These are phyloP conservation scores for Magnaporthales sp. DNA, from an alignment of 2,329 filamentous ascomycete species.

Conservation along the genomic window DNA sequence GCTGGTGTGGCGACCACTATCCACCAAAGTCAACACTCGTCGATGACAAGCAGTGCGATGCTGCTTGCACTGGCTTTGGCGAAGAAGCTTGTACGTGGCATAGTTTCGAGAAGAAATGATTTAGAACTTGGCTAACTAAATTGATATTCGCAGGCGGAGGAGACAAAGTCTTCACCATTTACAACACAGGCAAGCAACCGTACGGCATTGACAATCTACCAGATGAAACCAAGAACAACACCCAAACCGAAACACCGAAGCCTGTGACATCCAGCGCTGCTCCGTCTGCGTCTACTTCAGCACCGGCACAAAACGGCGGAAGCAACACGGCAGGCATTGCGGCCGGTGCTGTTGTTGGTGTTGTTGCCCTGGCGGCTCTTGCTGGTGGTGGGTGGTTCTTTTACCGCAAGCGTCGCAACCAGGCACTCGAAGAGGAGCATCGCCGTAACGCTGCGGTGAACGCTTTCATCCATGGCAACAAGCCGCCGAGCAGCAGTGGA, in stretches of 20 bases:
- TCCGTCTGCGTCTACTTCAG: conserved; percentile 18
- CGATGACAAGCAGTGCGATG: conserved; percentile 52
- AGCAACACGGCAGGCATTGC: conserved; percentile 79
- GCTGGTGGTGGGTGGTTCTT: conserved; percentile 64
- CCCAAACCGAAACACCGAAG: neutral
- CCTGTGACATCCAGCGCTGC: conserved; percentile 6
- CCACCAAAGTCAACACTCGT: conserved; percentile 49
- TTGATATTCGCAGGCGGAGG: conserved; percentile 43
- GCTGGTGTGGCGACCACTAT: conserved; percentile 64
- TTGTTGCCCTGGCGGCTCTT: conserved; percentile 59
- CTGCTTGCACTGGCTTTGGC: conserved; percentile 54
- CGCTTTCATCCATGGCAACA: conserved; percentile 60
- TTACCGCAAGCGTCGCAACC: conserved; percentile 66
- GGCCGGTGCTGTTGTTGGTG: conserved; percentile 78
- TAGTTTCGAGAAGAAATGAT: neutral
- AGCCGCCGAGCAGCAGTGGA: conserved; percentile 54
- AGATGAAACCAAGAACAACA: conserved; percentile 9
- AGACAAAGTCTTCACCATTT: conserved; percentile 33
- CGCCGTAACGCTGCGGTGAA: conserved; percentile 72
- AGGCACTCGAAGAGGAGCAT: conserved; percentile 76
- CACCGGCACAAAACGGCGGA: conserved; percentile 19
- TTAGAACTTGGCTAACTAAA: conserved; percentile 9
- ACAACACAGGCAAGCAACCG: conserved; percentile 40
- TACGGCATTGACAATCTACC: conserved; percentile 22
- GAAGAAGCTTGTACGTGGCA: conserved; percentile 53